Conservation (phyloP, 805 yeast genomes). For the Schwanniomyces occidentalis region DNA sequence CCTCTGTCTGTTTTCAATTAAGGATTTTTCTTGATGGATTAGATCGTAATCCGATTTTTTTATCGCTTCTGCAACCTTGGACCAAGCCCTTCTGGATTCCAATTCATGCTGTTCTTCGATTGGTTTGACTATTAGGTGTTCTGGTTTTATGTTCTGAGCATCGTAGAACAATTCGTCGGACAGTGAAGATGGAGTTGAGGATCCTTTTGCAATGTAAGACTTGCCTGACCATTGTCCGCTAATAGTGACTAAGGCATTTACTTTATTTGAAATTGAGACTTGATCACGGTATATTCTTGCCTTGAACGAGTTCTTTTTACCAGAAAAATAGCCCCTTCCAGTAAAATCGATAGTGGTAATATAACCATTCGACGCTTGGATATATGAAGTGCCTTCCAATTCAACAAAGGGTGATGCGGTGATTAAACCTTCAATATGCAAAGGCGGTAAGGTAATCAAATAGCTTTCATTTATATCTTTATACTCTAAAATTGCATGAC, state of each 20-base stretch:
- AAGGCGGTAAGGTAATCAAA: constrained; percentile 85
- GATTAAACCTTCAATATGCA: constrained; percentile 91
- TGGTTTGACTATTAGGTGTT: constrained; percentile 72
- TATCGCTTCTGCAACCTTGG: constrained; percentile 84
- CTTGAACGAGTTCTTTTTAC: constrained; percentile 91
- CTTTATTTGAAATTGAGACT: constrained; percentile 48
- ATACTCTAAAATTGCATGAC: constrained; percentile 78
- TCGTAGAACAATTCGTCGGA: constrained; percentile 61
- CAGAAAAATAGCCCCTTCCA: constrained; percentile 94
- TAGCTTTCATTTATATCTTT: constrained; percentile 65
- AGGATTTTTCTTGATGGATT: constrained; percentile 73
- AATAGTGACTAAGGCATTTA: constrained; percentile 74
- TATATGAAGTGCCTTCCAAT: constrained; percentile 82
- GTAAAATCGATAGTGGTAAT: constrained; percentile 71
- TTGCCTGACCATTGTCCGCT: constrained; percentile 90
- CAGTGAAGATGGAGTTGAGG: constrained; percentile 43
- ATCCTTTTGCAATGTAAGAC: constrained; percentile 63
- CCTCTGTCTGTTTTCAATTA: constrained; percentile 83
- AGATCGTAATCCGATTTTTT: constrained; percentile 69
- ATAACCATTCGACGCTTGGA: constrained; percentile 81
- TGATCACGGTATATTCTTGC: constrained; percentile 69
- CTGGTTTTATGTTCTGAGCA: constrained; percentile 51
- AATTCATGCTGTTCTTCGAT: constrained; percentile 74
- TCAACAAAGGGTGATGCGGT: constrained; percentile 94
- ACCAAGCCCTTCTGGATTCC: constrained; percentile 91